These are phyloP conservation scores for Flaveria bidentis DNA, from an alignment of 129 eudicot genomes.

Conservation along the genomic window DNA sequence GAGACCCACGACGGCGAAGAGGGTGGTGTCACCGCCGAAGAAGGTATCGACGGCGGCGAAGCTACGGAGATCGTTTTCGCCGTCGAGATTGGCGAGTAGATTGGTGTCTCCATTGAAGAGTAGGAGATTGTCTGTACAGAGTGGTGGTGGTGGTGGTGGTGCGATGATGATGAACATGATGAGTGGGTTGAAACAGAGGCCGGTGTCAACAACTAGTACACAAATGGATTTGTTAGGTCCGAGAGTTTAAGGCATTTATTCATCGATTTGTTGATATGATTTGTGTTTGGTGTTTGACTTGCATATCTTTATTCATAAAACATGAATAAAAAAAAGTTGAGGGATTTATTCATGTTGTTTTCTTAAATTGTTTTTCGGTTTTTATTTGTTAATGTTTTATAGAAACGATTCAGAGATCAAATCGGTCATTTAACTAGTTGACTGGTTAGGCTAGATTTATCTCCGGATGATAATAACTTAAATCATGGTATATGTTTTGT, in stretches of 20 bases:
- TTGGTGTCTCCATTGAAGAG: slow-evolving; percentile 83
- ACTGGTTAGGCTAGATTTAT: no score
- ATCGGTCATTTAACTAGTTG: no score
- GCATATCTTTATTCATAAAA: slow-evolving; percentile 14
- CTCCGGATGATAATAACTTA: no score
- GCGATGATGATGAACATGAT: slow-evolving; percentile 51
- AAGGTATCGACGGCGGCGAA: slow-evolving; percentile 56
- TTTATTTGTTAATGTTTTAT: no score
- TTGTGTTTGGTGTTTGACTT: neutral
- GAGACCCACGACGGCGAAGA: slow-evolving; percentile 34
- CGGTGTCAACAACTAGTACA: slow-evolving; percentile 42
- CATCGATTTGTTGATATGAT: slow-evolving; percentile 17
- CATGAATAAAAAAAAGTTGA: neutral
- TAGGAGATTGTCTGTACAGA: slow-evolving; percentile 46
- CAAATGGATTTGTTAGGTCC: slow-evolving; percentile 45
- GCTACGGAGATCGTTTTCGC: slow-evolving; percentile 82
- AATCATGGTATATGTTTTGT: no score
- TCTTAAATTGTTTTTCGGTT: no score
- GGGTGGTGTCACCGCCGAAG: slow-evolving; percentile 19
- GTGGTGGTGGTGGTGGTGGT: slow-evolving; percentile 32
- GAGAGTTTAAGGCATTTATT: slow-evolving; percentile 34
- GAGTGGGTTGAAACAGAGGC: slow-evolving; percentile 87
- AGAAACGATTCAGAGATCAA: no score
- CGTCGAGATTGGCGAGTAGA: slow-evolving; percentile 76
- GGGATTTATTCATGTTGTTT: no score